Evolutionary conservation across 805 yeast species (phyloP).

Genomic region (Ogataea populi-albae): DNA sequence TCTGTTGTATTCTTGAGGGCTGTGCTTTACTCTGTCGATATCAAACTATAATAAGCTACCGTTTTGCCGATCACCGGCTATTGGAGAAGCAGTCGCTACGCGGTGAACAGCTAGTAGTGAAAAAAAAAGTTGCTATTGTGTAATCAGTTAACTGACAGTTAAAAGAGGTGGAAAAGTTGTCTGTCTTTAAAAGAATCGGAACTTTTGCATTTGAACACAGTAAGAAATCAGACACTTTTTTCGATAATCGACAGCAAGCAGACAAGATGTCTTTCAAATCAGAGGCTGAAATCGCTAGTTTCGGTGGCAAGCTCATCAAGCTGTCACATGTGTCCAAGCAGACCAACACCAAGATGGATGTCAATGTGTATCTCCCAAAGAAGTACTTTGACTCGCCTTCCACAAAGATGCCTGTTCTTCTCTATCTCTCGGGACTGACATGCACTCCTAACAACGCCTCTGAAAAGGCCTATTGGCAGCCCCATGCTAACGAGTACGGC

Average conservation of each 20-base stretch:
- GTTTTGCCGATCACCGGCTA: no score
- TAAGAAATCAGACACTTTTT: not conserved
- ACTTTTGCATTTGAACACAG: no score
- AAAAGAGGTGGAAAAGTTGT: no score
- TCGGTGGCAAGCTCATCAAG: slow-evolving; percentile 76
- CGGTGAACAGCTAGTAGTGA: no score
- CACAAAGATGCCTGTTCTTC: slow-evolving; percentile 62
- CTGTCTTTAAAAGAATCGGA: no score
- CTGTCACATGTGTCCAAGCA: slow-evolving; percentile 66
- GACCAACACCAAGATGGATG: slow-evolving; percentile 73
- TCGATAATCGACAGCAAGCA: slow-evolving; percentile 1
- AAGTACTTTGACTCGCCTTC: slow-evolving; percentile 35
- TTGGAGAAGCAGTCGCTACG: no score
- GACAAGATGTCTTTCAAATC: slow-evolving; percentile 50
- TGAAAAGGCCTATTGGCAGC: slow-evolving; percentile 87
- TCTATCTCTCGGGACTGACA: slow-evolving; percentile 85
- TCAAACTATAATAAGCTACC: no score
- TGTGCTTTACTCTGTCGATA: no score
- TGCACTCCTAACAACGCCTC: slow-evolving; percentile 92
- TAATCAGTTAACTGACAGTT: no score
- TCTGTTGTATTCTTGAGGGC: no score
- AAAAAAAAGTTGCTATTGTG: no score
- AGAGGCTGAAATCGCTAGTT: slow-evolving; percentile 53
- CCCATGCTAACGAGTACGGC: slow-evolving; percentile 75
- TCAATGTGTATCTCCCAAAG: slow-evolving; percentile 79